Evolutionary conservation across 306 rosid species (phyloP).

Genomic region (Acacia confusa): DNA sequence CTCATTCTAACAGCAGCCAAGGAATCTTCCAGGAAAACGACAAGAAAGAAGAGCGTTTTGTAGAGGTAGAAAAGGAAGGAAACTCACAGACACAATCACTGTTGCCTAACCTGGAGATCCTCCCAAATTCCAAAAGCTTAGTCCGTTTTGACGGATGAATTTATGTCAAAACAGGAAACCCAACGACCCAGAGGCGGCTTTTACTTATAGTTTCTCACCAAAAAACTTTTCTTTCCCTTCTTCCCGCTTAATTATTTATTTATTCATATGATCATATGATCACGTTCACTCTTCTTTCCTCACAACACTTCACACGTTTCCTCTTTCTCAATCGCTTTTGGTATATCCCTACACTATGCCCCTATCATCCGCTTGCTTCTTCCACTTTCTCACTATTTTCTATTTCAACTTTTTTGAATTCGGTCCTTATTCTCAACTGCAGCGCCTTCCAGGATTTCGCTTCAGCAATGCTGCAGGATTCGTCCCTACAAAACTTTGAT

Average conservation of each 20-base stretch:
- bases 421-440: not conserved
- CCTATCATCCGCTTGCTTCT: not conserved
- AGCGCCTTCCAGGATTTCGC: not conserved
- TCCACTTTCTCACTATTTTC: not conserved
- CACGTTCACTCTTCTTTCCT: not conserved
- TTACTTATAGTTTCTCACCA: not conserved
- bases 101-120: not conserved
- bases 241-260: not conserved
- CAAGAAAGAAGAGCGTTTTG: not conserved
- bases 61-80: not conserved
- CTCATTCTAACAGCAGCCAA: not conserved
- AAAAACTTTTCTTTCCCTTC: not conserved
- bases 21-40: not conserved
- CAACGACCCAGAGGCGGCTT: not conserved
- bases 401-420: not conserved
- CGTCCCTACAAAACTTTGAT: constrained; percentile 55
- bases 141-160: not conserved
- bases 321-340: not conserved
- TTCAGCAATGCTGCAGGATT: constrained; percentile 62
- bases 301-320: not conserved
- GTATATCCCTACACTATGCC: not conserved
- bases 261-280: not conserved
- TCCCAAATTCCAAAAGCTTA: not conserved
- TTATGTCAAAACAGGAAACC: not conserved
- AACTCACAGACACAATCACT: not conserved